Percentiles rank a stretch among this genome's conserved stretches.
Evolutionary conservation across 345 rosid species (phyloP).

Genomic region (Abelmoschus esculentus): DNA sequence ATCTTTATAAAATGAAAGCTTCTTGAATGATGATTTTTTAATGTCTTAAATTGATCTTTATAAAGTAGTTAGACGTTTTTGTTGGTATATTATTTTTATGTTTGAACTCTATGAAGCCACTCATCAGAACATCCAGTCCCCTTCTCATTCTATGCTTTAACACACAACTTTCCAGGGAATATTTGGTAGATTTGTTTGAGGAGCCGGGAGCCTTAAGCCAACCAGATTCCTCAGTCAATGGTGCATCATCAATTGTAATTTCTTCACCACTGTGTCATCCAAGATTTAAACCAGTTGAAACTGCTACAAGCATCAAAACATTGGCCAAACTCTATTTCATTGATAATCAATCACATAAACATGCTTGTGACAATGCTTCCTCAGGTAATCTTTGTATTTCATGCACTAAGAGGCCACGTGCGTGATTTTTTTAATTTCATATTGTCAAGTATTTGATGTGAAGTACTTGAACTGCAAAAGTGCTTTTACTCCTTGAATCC

Average conservation of each 20-base stretch:
- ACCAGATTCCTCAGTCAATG: constrained; percentile 45
- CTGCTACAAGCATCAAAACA: constrained; percentile 29
- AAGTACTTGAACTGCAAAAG: neutral
- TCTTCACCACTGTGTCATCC: constrained; percentile 49
- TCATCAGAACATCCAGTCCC: neutral
- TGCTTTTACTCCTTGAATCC: neutral
- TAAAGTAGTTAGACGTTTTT: neutral
- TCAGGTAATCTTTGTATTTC: constrained; percentile 28
- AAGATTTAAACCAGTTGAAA: constrained; percentile 29
- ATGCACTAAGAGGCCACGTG: neutral
- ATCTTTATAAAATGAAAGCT: neutral
- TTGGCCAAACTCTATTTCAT: constrained; percentile 36
- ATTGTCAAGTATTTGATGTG: neutral
- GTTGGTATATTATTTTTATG: neutral
- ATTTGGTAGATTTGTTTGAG: constrained; percentile 41
- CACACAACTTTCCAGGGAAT: constrained; percentile 34
- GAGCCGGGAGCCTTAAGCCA: constrained; percentile 39
- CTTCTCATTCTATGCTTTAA: neutral
- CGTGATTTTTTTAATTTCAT: neutral
- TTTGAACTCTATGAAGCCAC: neutral
- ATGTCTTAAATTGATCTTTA: neutral
- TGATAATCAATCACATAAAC: constrained; percentile 25
- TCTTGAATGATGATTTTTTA: neutral
- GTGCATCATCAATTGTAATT: constrained; percentile 36
- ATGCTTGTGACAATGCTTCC: constrained; percentile 26